Conservation (phyloP, 2,329 filamentous ascomycete genomes). For the Curvularia sp. region DNA sequence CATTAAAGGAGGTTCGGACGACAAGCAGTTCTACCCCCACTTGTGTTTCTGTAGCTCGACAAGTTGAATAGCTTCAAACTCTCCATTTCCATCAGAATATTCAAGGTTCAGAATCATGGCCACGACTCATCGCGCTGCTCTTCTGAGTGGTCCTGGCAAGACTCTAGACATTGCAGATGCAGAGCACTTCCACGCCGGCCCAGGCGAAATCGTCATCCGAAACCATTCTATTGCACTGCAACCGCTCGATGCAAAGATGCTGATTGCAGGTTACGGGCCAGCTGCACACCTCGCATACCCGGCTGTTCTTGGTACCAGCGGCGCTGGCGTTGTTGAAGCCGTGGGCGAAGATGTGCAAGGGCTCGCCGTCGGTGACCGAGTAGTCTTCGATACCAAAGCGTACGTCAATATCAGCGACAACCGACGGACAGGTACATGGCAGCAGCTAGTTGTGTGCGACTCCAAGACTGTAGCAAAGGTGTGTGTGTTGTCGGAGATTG, state of each 20-base stretch:
- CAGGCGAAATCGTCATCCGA: slow-evolving; percentile 30
- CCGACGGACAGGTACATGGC: slow-evolving; percentile 34
- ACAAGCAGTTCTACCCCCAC: neutral
- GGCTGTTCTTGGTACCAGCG: slow-evolving; percentile 30
- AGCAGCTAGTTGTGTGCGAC: slow-evolving; percentile 30
- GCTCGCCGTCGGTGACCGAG: slow-evolving; percentile 55
- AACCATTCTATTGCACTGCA: slow-evolving; percentile 36
- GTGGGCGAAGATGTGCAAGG: slow-evolving; percentile 54
- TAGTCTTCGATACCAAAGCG: slow-evolving; percentile 41
- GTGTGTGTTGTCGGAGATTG: slow-evolving; percentile 8
- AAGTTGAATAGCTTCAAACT: neutral
- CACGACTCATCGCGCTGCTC: slow-evolving; percentile 23
- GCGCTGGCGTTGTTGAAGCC: slow-evolving; percentile 55
- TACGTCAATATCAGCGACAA: slow-evolving; percentile 32
- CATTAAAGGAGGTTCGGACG: neutral
- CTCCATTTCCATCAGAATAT: neutral
- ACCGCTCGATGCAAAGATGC: slow-evolving; percentile 37
- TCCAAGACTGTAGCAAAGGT: slow-evolving; percentile 33
- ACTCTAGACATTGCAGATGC: slow-evolving; percentile 21
- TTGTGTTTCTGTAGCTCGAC: no score
- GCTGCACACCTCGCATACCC: slow-evolving; percentile 26
- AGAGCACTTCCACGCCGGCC: slow-evolving; percentile 16
- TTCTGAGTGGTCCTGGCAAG: slow-evolving; percentile 21
- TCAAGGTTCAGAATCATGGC: slow-evolving; percentile 16
- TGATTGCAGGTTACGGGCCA: slow-evolving; percentile 33